Conservation (phyloP, 495 filamentous ascomycete genomes). For the Hypoxylon perforatum region DNA sequence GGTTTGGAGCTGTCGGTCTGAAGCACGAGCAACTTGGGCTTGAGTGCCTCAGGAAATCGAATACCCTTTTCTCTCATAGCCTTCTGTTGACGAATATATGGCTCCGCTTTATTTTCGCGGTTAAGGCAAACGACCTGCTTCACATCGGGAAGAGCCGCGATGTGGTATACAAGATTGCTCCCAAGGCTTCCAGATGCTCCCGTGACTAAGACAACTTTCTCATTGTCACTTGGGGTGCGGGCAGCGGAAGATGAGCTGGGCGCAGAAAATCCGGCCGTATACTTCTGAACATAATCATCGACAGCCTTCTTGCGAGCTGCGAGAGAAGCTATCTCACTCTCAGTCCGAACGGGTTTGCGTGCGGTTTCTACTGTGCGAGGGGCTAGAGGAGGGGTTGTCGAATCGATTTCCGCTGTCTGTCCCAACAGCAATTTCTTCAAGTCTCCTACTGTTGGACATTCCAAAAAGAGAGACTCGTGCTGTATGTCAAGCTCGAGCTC, state of each 20-base stretch:
- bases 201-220: slow-evolving; percentile 62
- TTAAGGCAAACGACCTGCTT: slow-evolving; percentile 60
- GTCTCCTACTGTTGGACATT: slow-evolving; percentile 46
- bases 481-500: slow-evolving; percentile 58
- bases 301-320: slow-evolving; percentile 56
- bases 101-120: slow-evolving; percentile 39
- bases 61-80: too few species aligned
- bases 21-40: too few species aligned
- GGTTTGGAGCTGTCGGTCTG: too few species aligned
- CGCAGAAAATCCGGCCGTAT: slow-evolving; percentile 66
- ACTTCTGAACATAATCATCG: slow-evolving; percentile 68
- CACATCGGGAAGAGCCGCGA: slow-evolving; percentile 49
- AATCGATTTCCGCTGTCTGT: slow-evolving; percentile 67
- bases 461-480: slow-evolving; percentile 51
- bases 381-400: slow-evolving; percentile 59
- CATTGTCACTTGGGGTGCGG: slow-evolving; percentile 67
- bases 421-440: slow-evolving; percentile 67
- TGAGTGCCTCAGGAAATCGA: too few species aligned
- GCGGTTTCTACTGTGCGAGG: background rate
- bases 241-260: slow-evolving; percentile 72
- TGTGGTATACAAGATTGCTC: slow-evolving; percentile 52
- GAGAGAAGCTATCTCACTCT: slow-evolving; percentile 66
- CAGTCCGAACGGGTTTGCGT: slow-evolving; percentile 21
- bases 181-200: slow-evolving; percentile 59
- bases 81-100: too few species aligned